phyloP scores from a whole-genome alignment of 805 yeast genomes.

The Lipomyces mesembrius region DNA sequence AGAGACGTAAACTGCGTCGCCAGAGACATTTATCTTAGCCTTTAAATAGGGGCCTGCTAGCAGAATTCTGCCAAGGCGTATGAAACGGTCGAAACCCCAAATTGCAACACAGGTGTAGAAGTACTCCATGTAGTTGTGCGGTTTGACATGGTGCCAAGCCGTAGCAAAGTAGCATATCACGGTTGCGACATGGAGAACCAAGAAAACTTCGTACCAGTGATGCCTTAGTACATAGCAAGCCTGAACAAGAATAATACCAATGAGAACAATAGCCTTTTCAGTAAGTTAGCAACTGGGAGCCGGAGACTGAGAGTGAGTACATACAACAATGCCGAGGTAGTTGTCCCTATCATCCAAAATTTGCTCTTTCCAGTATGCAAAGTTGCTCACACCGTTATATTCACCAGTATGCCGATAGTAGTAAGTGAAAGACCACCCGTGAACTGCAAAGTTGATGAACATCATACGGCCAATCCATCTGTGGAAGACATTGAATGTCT shows the following conservation, averaged over 20 bases:
- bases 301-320: neutral
- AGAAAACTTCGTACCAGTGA: constrained; percentile 60
- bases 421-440: constrained; percentile 61
- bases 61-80: constrained; percentile 59
- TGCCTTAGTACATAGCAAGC: constrained; percentile 25
- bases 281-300: neutral
- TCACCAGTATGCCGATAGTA: constrained; percentile 37
- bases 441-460: constrained; percentile 50
- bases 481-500: constrained; percentile 68
- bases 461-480: constrained; percentile 53
- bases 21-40: constrained; percentile 14
- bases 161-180: constrained; percentile 59
- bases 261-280: constrained; percentile 11
- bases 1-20: constrained; percentile 19
- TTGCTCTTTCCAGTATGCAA: constrained; percentile 46
- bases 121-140: constrained; percentile 47
- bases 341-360: constrained; percentile 17
- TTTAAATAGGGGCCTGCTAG: constrained; percentile 20
- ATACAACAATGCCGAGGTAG: constrained; percentile 49
- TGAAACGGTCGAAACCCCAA: constrained; percentile 71
- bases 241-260: constrained; percentile 10
- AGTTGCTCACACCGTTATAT: constrained; percentile 36
- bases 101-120: constrained; percentile 57
- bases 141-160: constrained; percentile 62
- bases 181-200: constrained; percentile 60